A percentile compares a stretch with the other conserved stretches of the same genome.
These are phyloP conservation scores for Tetratostichococcus sp. DNA, from an alignment of 139 green algal species.

Conservation along the genomic window DNA sequence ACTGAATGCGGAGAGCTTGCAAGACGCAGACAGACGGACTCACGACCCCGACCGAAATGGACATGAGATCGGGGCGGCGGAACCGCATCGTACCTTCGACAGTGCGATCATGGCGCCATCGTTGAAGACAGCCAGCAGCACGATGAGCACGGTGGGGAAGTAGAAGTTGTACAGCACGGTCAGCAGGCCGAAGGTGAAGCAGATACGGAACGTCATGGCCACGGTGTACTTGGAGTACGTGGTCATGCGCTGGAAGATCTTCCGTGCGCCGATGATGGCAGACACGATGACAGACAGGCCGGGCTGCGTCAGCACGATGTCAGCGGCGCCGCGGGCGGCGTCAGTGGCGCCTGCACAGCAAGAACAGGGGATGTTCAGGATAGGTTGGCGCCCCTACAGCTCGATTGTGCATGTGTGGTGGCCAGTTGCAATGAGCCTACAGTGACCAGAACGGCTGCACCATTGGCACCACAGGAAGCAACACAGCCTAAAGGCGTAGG, in stretches of 20 bases:
- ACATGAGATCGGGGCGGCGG: too few species aligned
- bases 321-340: slow-evolving; percentile 72
- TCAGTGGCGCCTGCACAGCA: slow-evolving; percentile 58
- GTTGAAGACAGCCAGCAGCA: slow-evolving; percentile 86
- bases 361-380: too few species aligned
- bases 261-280: slow-evolving; percentile 70
- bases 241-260: slow-evolving; percentile 91
- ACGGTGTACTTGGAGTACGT: slow-evolving; percentile 84
- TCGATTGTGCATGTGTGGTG: too few species aligned
- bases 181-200: slow-evolving; percentile 83
- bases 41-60: too few species aligned
- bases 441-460: too few species aligned
- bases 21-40: too few species aligned
- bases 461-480: too few species aligned
- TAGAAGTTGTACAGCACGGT: slow-evolving; percentile 82
- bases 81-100: slow-evolving; percentile 59
- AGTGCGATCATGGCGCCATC: slow-evolving; percentile 86
- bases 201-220: slow-evolving; percentile 84
- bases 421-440: too few species aligned
- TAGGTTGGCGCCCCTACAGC: too few species aligned
- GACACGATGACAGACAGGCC: slow-evolving; percentile 61
- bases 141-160: slow-evolving; percentile 80
- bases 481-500: too few species aligned
- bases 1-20: too few species aligned
- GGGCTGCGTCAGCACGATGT: slow-evolving; percentile 71